Evolutionary conservation across 1,284 basidiomycete species (phyloP).

Genomic region (Cutaneotrichosporon cutaneum): DNA sequence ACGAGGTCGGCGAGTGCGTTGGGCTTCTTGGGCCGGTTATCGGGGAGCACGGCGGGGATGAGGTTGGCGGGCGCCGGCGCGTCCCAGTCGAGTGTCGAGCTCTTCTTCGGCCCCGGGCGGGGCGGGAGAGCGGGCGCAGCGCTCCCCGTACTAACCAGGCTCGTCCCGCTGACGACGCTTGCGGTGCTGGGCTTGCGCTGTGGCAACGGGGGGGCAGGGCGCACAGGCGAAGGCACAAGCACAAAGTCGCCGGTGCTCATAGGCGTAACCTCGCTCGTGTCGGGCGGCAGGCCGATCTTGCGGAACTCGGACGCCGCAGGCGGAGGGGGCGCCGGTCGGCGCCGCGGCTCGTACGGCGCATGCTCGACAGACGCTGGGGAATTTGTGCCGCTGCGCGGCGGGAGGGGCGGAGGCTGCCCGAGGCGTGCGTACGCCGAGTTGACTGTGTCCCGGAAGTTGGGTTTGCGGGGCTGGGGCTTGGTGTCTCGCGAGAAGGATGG

Average conservation of each 20-base stretch:
- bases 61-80: constrained; percentile 14
- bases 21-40: constrained; percentile 10
- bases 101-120: neutral
- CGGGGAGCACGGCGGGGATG: constrained; percentile 10
- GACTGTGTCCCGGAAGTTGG: constrained; percentile 3
- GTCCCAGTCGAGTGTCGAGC: constrained; percentile 22
- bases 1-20: no score
- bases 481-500: constrained; percentile 19
- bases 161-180: neutral
- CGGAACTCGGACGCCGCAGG: constrained; percentile 22
- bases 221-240: constrained; percentile 31
- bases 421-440: constrained; percentile 17
- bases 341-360: constrained; percentile 18
- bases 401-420: constrained; percentile 25
- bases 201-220: constrained; percentile 12
- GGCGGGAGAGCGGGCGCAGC: constrained; percentile 4
- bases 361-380: constrained; percentile 4
- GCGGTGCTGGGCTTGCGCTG: neutral
- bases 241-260: constrained; percentile 46
- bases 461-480: constrained; percentile 7
- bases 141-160: neutral
- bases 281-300: constrained; percentile 19
- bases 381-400: constrained; percentile 16
- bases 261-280: constrained; percentile 31
- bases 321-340: constrained; percentile 10